A percentile compares a stretch with the other conserved stretches of the same genome.
Conservation (phyloP, 306 rosid species). For the apple (Malus domestica) region DNA sequence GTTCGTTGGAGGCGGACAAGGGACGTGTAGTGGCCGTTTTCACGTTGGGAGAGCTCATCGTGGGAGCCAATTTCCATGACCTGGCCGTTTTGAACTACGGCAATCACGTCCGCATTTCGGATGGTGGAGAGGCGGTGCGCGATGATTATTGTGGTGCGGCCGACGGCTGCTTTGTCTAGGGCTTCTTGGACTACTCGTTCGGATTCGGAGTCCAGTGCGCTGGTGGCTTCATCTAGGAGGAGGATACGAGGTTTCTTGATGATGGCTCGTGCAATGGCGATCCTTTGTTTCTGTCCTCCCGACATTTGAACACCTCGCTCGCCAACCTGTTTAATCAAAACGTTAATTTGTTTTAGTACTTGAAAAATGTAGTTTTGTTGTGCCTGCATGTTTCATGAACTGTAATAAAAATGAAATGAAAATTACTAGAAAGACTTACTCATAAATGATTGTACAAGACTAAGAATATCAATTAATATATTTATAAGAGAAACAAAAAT, state of each 20-base stretch:
- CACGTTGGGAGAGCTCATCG: constrained; percentile 35
- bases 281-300: constrained; percentile 92
- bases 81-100: constrained; percentile 58
- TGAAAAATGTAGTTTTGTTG: background rate
- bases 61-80: constrained; percentile 70
- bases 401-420: background rate
- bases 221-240: constrained; percentile 81
- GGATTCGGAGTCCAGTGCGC: constrained; percentile 80
- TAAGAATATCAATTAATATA: too few species aligned
- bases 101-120: constrained; percentile 57
- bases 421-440: too few species aligned
- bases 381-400: background rate
- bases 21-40: constrained; percentile 47
- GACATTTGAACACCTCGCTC: constrained; percentile 92
- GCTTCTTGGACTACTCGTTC: constrained; percentile 88
- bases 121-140: constrained; percentile 86
- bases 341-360: background rate
- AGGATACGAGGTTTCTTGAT: constrained; percentile 67
- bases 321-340: constrained; percentile 49
- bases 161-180: constrained; percentile 60
- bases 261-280: constrained; percentile 79
- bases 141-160: constrained; percentile 75
- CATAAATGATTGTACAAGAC: background rate
- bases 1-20: constrained; percentile 65
- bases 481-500: too few species aligned